These are phyloP conservation scores for Agrocybe praecox DNA, from an alignment of 768 basidiomycete species.

Conservation along the genomic window DNA sequence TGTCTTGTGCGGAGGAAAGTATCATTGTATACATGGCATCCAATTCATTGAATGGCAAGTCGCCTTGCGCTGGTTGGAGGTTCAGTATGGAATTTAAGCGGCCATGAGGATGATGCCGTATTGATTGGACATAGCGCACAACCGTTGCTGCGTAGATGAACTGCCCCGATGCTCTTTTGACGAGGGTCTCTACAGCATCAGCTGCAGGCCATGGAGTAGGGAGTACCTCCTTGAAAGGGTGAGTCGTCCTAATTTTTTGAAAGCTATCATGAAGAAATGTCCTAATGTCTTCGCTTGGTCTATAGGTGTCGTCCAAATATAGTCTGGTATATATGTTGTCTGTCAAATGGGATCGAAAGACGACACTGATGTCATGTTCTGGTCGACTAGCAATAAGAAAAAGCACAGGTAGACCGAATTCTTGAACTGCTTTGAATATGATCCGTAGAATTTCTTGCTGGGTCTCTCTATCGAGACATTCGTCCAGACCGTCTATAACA, in stretches of 20 bases:
- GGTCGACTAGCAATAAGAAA: not conserved
- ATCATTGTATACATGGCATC: not conserved
- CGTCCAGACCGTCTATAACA: conserved; percentile 14
- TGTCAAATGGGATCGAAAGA: not conserved
- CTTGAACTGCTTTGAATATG: not conserved
- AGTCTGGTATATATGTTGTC: not conserved
- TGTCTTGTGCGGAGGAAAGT: no score
- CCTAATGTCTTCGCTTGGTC: not conserved
- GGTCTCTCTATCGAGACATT: not conserved
- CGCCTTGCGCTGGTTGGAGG: not conserved
- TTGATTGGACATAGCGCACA: conserved; percentile 5
- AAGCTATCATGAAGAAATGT: not conserved
- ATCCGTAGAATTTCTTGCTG: not conserved
- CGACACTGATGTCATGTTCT: not conserved
- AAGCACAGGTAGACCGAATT: not conserved
- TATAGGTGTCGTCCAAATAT: not conserved
- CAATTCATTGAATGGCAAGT: not conserved
- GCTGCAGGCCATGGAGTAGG: no score
- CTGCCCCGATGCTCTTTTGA: not conserved
- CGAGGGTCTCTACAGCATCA: no score
- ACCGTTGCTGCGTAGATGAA: conserved; percentile 20
- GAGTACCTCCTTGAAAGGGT: not conserved
- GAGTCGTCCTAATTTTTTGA: not conserved
- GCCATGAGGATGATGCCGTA: not conserved
- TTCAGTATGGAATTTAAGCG: conserved; percentile 2